These are phyloP conservation scores for Stereocaulon alpinum DNA, from an alignment of 495 filamentous ascomycete genomes.

Conservation along the genomic window DNA sequence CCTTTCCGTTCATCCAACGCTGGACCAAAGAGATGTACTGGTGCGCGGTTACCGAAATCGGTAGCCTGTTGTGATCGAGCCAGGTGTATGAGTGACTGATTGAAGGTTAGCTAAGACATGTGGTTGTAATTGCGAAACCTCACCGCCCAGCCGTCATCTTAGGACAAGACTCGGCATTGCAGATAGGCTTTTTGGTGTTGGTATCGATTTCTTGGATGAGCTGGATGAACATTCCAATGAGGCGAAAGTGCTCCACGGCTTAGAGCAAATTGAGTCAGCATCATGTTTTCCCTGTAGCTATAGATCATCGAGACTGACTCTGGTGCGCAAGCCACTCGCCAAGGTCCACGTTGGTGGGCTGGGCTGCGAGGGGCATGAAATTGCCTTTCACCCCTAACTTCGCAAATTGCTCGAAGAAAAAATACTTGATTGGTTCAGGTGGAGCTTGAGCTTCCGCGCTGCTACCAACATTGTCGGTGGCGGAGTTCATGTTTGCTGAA, in stretches of 20 bases:
- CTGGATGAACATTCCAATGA: conserved; percentile 72
- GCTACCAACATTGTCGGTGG: conserved; percentile 38
- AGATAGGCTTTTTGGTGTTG: conserved; percentile 58
- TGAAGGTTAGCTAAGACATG: conserved; percentile 8
- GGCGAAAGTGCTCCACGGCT: conserved; percentile 73
- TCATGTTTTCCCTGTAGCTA: not conserved
- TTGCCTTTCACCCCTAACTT: conserved; percentile 89
- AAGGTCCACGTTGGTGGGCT: conserved; percentile 77
- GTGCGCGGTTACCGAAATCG: conserved; percentile 60
- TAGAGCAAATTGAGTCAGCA: conserved; percentile 17
- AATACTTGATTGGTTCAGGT: conserved; percentile 48
- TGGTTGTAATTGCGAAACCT: conserved; percentile 26
- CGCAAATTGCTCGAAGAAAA: conserved; percentile 70
- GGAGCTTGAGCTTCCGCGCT: conserved; percentile 42
- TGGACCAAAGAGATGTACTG: conserved; percentile 90
- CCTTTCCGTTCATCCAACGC: conserved; percentile 87
- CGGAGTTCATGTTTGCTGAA: conserved; percentile 41
- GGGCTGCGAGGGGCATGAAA: conserved; percentile 86
- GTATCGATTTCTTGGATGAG: conserved; percentile 71
- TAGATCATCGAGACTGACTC: conserved; percentile 42
- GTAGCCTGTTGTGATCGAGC: conserved; percentile 57
- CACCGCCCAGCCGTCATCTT: conserved; percentile 88
- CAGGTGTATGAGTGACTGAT: conserved; percentile 82
- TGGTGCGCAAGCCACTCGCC: conserved; percentile 94
- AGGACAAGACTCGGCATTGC: conserved; percentile 72